Evolutionary conservation across 345 rosid species (phyloP), one percentile per base, ranked within the genome.

Genomic region (Passiflora organensis): DNA sequence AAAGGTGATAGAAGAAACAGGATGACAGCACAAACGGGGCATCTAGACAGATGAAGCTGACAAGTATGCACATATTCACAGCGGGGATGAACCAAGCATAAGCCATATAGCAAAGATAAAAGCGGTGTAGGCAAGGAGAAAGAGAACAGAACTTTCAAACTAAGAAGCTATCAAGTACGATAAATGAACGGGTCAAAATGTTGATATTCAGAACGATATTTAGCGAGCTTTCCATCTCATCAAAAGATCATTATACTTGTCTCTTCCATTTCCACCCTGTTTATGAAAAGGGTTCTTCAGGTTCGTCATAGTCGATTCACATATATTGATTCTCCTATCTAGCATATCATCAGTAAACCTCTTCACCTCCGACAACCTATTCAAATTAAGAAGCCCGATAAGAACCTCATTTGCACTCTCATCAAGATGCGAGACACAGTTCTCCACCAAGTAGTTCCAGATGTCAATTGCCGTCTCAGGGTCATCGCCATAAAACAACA

Each of bases 401-500:
- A 82, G 89, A 54, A 78, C 53, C 5, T 58, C 74, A 58, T 74
- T 82, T 14, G 80, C 75, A 14, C 81, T 69, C 20, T 43, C 76
- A 60, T 73, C 80, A 28, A 76, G 71, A 57, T 77, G 75, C 3
- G 21, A 59, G 46, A 69, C 63, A 42, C 50, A 23, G 64, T 76
- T 78, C 44, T 80, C 76, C 14, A 67, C 63, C 76, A 80, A 66
- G 70, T 69, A 76, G 66, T 73, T 60, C 89, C 89, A 82, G 60
- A 82, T 76, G 32, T 80, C 74, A 23, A 76, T 69, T n/a, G 80
- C 83, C 59, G 54, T 67, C 70, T 82, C 83, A 18, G 83, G 81
- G 62, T 82, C 88, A 45, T 73, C 75, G 1, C 71, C 51, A 5
- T 69, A 67, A 16, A 77, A 58, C 65, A 80, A 60, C 78, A 76